phyloP scores from a whole-genome alignment of 2,329 filamentous ascomycete genomes.

The Colletotrichum brevisporum region DNA sequence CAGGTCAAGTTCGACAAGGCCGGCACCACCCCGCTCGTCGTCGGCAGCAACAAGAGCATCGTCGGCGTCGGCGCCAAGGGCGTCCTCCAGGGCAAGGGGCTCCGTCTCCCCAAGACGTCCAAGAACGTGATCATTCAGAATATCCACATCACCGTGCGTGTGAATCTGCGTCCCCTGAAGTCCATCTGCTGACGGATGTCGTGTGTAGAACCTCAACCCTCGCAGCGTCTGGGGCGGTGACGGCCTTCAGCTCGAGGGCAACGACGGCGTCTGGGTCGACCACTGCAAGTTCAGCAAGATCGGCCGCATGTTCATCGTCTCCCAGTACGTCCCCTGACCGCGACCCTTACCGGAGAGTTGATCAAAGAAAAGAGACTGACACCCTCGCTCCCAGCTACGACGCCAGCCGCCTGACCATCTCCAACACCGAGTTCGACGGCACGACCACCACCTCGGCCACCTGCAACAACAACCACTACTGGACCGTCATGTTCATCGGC shows the following conservation, averaged over 20 bases:
- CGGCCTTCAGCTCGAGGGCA: conserved; percentile 49
- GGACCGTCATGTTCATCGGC: conserved; percentile 51
- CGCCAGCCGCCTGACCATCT: conserved; percentile 51
- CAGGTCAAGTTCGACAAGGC: conserved; percentile 51
- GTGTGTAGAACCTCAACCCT: conserved; percentile 52
- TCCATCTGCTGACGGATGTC: conserved; percentile 21
- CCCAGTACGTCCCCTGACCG: conserved; percentile 40
- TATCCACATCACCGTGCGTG: conserved; percentile 41
- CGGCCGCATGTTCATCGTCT: conserved; percentile 58
- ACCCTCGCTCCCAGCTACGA: conserved; percentile 43
- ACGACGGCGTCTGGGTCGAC: conserved; percentile 53
- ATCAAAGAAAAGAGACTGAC: background rate
- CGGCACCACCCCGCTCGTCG: conserved; percentile 48
- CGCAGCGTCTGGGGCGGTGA: conserved; percentile 50
- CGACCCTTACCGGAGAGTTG: conserved; percentile 45
- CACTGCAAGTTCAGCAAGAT: conserved; percentile 57
- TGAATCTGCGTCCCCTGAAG: conserved; percentile 52
- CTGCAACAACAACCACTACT: conserved; percentile 51
- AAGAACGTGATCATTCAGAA: conserved; percentile 61
- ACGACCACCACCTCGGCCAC: conserved; percentile 48
- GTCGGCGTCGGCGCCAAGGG: conserved; percentile 55
- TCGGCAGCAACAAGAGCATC: conserved; percentile 58
- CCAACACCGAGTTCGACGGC: conserved; percentile 58
- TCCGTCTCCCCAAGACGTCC: conserved; percentile 51
- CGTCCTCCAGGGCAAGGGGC: conserved; percentile 57